Evolutionary conservation across 257 asterid genomes (phyloP).

Genomic region (Buddleja alternifolia): DNA sequence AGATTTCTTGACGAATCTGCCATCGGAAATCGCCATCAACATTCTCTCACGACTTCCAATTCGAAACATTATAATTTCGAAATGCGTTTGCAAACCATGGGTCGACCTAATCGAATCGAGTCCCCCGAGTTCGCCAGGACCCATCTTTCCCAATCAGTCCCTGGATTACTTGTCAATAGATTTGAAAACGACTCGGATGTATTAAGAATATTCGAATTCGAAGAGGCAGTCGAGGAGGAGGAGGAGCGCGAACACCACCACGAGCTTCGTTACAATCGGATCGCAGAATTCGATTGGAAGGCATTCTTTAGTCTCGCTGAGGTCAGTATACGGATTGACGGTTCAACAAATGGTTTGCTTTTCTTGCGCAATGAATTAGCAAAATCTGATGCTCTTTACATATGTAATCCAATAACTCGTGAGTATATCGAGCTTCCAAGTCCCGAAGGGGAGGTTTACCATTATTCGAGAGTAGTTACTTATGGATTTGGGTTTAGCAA

Average conservation of each 20-base stretch:
- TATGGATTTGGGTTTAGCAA: slow-evolving; percentile 53
- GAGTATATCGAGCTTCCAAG: slow-evolving; percentile 34
- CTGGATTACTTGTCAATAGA: slow-evolving; percentile 31
- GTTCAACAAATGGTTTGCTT: slow-evolving; percentile 37
- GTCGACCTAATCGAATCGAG: slow-evolving; percentile 14
- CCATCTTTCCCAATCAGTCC: slow-evolving; percentile 33
- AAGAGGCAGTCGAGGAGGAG: slow-evolving; percentile 4
- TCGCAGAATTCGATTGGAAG: slow-evolving; percentile 20
- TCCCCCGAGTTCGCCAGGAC: slow-evolving; percentile 27
- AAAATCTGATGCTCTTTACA: background rate
- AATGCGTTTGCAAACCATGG: slow-evolving; percentile 45
- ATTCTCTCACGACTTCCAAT: slow-evolving; percentile 42
- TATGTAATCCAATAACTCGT: slow-evolving; percentile 50
- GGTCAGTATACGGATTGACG: background rate
- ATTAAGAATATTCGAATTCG: background rate
- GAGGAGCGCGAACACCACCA: no score
- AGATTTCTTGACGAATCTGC: slow-evolving; percentile 26
- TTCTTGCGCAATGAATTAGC: slow-evolving; percentile 12
- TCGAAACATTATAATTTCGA: slow-evolving; percentile 23
- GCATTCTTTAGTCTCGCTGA: background rate
- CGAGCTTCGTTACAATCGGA: slow-evolving; percentile 25
- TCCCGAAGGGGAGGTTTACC: background rate
- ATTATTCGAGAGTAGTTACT: slow-evolving; percentile 14
- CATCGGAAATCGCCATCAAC: slow-evolving; percentile 31
- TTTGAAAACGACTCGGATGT: background rate